Percentiles rank a stretch among this genome's conserved stretches.
These are phyloP conservation scores for Lecanicillium sp. DNA, from an alignment of 2,329 filamentous ascomycete species.

Conservation along the genomic window DNA sequence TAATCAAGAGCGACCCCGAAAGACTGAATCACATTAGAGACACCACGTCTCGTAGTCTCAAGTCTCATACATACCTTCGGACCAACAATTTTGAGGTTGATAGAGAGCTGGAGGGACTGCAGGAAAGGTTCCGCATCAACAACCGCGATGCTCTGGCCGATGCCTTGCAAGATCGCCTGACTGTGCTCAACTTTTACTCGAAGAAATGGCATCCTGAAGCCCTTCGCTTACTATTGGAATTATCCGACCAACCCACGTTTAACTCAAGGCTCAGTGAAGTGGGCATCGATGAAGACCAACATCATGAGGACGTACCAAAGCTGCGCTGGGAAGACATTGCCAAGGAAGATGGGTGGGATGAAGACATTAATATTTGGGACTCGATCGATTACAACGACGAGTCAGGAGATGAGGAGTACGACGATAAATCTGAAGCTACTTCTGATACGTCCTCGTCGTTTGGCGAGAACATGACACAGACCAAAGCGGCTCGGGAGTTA, in stretches of 20 bases:
- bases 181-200: conserved; percentile 44
- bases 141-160: conserved; percentile 74
- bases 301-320: conserved; percentile 32
- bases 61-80: conserved; percentile 48
- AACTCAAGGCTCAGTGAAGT: conserved; percentile 59
- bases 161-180: conserved; percentile 51
- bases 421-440: conserved; percentile 26
- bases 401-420: conserved; percentile 43
- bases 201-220: conserved; percentile 70
- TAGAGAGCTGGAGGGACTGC: conserved; percentile 58
- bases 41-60: conserved; percentile 40
- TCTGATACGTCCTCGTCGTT: conserved; percentile 25
- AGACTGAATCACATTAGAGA: conserved; percentile 39
- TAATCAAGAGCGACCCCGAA: conserved; percentile 20
- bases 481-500: conserved; percentile 21
- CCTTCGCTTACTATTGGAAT: conserved; percentile 66
- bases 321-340: conserved; percentile 77
- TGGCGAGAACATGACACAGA: conserved; percentile 20
- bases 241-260: conserved; percentile 71
- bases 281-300: conserved; percentile 35
- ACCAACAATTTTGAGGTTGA: conserved; percentile 71
- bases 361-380: conserved; percentile 61
- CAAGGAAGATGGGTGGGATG: conserved; percentile 63
- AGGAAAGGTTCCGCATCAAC: conserved; percentile 78
- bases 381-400: conserved; percentile 60